Conservation (phyloP, 441 rosid genomes). For the Populus hybrid region DNA sequence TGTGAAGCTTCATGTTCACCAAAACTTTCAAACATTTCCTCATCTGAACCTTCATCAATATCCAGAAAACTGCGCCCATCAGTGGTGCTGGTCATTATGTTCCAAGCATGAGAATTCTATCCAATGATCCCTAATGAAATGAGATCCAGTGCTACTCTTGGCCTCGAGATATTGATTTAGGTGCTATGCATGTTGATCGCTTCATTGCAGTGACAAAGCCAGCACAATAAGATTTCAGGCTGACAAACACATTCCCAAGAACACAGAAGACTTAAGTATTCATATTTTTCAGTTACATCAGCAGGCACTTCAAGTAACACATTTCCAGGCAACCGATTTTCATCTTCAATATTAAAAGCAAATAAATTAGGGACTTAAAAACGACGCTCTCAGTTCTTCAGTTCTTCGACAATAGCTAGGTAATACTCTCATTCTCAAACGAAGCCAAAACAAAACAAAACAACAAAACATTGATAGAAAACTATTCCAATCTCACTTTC, state of each 20-base stretch:
- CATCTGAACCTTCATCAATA: slow-evolving; percentile 19
- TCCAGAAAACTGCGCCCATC: slow-evolving; percentile 16
- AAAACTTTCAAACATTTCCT: slow-evolving; percentile 21
- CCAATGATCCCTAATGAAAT: neutral
- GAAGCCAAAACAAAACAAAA: neutral
- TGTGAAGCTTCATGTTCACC: slow-evolving; percentile 16
- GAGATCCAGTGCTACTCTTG: neutral
- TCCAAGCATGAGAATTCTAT: neutral
- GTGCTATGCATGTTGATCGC: neutral
- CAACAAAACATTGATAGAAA: neutral
- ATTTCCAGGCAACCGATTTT: neutral
- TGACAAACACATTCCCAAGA: slow-evolving; percentile 1
- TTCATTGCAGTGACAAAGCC: neutral
- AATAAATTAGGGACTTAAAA: neutral
- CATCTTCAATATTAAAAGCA: neutral
- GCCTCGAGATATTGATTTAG: neutral
- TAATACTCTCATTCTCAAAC: neutral
- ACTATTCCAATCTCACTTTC: neutral
- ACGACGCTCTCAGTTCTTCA: neutral
- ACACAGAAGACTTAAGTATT: neutral
- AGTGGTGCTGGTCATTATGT: slow-evolving; percentile 20
- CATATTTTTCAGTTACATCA: neutral
- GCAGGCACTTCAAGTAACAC: neutral
- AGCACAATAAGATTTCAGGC: neutral
- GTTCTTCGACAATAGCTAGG: neutral